Evolutionary conservation across 2,329 filamentous ascomycete species (phyloP).

Genomic region (Fonsecaea erecta): DNA sequence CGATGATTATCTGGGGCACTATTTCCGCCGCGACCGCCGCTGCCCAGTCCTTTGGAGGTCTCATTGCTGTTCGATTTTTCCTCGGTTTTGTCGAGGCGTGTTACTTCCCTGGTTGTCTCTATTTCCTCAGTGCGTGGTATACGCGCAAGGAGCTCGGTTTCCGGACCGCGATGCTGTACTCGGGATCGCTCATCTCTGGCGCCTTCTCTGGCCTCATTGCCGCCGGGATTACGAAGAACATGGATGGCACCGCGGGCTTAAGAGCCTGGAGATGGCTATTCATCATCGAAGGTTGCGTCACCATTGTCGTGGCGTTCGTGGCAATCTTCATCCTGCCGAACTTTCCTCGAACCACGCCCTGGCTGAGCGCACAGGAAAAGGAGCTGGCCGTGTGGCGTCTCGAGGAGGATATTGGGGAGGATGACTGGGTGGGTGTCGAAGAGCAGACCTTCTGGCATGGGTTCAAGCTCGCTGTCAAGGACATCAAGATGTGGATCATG

Average conservation of each 20-base stretch:
- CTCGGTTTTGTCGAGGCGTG: conserved; percentile 47
- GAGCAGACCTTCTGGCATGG: conserved; percentile 49
- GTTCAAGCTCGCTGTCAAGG: conserved; percentile 60
- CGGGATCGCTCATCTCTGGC: conserved; percentile 69
- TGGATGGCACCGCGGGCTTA: conserved; percentile 58
- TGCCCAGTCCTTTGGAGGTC: conserved; percentile 47
- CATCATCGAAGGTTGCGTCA: conserved; percentile 59
- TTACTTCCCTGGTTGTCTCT: conserved; percentile 64
- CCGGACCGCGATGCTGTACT: conserved; percentile 42
- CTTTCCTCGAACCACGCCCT: conserved; percentile 66
- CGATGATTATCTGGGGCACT: conserved; percentile 45
- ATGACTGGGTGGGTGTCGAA: conserved; percentile 63
- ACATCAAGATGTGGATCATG: conserved; percentile 66
- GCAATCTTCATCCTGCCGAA: conserved; percentile 64
- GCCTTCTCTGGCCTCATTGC: conserved; percentile 71
- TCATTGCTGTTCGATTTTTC: conserved; percentile 50
- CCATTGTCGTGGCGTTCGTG: conserved; percentile 47
- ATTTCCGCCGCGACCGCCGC: conserved; percentile 44
- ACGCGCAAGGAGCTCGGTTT: conserved; percentile 53
- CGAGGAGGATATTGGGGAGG: conserved; percentile 67
- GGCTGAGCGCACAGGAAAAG: conserved; percentile 64
- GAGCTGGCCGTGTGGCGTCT: conserved; percentile 64
- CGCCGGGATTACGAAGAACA: conserved; percentile 68
- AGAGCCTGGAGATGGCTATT: conserved; percentile 67
- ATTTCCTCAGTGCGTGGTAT: conserved; percentile 49